Evolutionary conservation across 2,329 filamentous ascomycete genomes (phyloP).

Genomic region (Ceratocystis ficicola): DNA sequence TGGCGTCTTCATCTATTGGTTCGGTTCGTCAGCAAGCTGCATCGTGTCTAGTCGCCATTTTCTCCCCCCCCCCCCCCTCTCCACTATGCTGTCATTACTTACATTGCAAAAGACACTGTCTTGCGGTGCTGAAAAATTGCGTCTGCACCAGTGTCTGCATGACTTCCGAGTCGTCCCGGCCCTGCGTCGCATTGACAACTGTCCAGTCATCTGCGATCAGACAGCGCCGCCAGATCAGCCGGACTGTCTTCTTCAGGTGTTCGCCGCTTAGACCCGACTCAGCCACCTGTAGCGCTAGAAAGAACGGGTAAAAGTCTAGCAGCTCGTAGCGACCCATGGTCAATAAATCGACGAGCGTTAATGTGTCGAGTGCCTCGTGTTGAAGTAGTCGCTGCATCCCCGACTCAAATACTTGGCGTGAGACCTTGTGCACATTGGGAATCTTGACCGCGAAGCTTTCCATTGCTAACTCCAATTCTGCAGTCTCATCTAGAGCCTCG

Average conservation of each 20-base stretch:
- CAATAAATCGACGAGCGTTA: constrained; percentile 59
- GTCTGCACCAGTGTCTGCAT: constrained; percentile 52
- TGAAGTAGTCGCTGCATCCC: constrained; percentile 57
- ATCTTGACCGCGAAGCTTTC: constrained; percentile 49
- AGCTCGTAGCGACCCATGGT: constrained; percentile 48
- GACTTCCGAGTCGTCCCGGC: constrained; percentile 59
- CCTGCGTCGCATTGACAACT: constrained; percentile 61
- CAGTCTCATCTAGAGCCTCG: constrained; percentile 65
- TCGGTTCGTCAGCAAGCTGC: constrained; percentile 13
- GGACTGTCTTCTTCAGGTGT: constrained; percentile 46
- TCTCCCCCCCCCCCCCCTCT: too few species aligned
- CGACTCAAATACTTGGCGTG: constrained; percentile 60
- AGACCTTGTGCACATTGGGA: constrained; percentile 48
- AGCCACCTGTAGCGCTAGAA: constrained; percentile 54
- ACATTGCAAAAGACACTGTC: constrained; percentile 53
- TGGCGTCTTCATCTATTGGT: constrained; percentile 31
- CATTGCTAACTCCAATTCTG: constrained; percentile 64
- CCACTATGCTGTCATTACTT: constrained; percentile 30
- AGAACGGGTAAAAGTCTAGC: constrained; percentile 49
- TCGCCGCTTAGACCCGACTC: constrained; percentile 43
- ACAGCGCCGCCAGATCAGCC: constrained; percentile 74
- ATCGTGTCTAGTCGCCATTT: constrained; percentile 27
- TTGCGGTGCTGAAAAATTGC: constrained; percentile 54
- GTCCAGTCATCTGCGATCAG: constrained; percentile 78
- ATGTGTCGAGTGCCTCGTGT: constrained; percentile 57